phyloP scores from a whole-genome alignment of 257 asterid species.

The Rhazya stricta region DNA sequence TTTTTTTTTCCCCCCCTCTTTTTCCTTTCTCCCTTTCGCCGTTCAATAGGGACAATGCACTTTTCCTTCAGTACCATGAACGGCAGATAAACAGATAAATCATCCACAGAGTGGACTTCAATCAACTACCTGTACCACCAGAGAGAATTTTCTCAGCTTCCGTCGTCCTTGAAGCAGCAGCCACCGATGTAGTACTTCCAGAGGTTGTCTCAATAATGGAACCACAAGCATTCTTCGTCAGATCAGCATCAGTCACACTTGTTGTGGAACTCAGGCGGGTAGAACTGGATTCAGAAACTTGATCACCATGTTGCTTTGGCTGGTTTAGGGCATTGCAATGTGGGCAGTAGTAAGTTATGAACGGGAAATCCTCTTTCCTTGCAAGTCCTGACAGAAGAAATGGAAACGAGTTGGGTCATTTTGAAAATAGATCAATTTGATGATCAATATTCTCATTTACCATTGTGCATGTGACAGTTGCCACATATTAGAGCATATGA shows the following conservation, averaged over 20 bases:
- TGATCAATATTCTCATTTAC: slow-evolving; percentile 23
- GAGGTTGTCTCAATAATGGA: slow-evolving; percentile 13
- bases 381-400: slow-evolving; percentile 61
- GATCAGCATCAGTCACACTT: slow-evolving; percentile 21
- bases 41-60: not conserved
- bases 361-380: slow-evolving; percentile 78
- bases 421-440: not conserved
- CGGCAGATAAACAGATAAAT: not conserved
- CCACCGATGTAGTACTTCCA: slow-evolving; percentile 14
- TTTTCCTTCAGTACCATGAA: not conserved
- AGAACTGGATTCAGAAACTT: slow-evolving; percentile 32
- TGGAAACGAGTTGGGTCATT: slow-evolving; percentile 7
- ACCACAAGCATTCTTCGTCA: slow-evolving; percentile 16
- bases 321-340: slow-evolving; percentile 75
- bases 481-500: slow-evolving; percentile 78
- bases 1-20: too few relatives aligned
- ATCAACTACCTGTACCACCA: slow-evolving; percentile 11
- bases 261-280: slow-evolving; percentile 30
- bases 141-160: slow-evolving; percentile 7
- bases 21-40: too few relatives aligned
- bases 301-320: slow-evolving; percentile 41
- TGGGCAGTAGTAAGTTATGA: slow-evolving; percentile 79
- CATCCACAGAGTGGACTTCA: not conserved
- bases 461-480: slow-evolving; percentile 78
- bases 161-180: slow-evolving; percentile 7